A percentile compares a stretch with the other conserved stretches of the same genome.
phyloP scores from a whole-genome alignment of 108 stramenopile species.

The Nitzschia sp. region DNA sequence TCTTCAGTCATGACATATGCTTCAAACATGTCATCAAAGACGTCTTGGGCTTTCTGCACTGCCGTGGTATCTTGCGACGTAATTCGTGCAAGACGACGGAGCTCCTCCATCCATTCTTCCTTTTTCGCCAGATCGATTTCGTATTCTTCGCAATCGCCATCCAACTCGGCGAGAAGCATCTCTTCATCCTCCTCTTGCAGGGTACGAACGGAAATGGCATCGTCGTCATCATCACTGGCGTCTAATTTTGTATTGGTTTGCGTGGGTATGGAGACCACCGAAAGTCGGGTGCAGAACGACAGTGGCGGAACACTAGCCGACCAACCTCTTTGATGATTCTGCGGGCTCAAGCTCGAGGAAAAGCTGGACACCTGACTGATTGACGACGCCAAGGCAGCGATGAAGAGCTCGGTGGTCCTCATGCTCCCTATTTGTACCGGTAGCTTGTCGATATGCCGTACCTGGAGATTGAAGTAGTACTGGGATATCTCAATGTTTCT shows the following conservation, averaged over 20 bases:
- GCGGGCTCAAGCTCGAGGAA: too few relatives aligned
- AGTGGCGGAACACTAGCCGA: background rate
- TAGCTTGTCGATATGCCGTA: too few relatives aligned
- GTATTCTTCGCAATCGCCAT: constrained; percentile 22
- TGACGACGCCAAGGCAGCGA: too few relatives aligned
- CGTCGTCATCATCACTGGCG: background rate
- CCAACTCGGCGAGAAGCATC: background rate
- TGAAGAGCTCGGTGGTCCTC: too few relatives aligned
- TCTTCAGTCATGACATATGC: constrained; percentile 31
- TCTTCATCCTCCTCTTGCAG: constrained; percentile 14
- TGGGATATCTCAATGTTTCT: too few relatives aligned
- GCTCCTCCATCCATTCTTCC: constrained; percentile 26
- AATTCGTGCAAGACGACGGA: constrained; percentile 10
- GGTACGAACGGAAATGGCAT: too few relatives aligned
- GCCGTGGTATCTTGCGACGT: constrained; percentile 15
- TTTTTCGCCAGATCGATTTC: constrained; percentile 13
- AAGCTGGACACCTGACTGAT: too few relatives aligned
- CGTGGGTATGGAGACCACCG: background rate
- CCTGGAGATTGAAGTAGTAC: too few relatives aligned
- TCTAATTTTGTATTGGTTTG: background rate
- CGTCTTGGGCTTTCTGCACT: constrained; percentile 26
- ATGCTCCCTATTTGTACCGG: too few relatives aligned
- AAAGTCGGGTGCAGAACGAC: constrained; percentile 1
- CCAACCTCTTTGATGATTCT: background rate
- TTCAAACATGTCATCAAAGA: constrained; percentile 47